Percentiles rank a stretch among this genome's conserved stretches.
Evolutionary conservation across 805 yeast species (phyloP).

Genomic region (Scheffersomyces amazonensis): DNA sequence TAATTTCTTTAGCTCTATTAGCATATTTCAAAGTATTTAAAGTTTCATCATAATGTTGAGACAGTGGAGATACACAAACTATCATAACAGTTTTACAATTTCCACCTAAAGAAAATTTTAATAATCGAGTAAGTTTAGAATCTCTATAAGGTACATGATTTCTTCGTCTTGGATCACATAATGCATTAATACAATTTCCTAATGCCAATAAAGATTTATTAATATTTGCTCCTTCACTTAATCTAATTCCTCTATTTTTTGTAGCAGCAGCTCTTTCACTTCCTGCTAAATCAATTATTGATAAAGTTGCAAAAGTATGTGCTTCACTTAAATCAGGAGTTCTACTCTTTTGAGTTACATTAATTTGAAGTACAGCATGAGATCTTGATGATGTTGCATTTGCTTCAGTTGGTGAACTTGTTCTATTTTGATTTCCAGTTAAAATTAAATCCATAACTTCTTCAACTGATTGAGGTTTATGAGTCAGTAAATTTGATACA

Average conservation of each 20-base stretch:
- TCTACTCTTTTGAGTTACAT: constrained; percentile 57
- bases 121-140: constrained; percentile 80
- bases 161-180: constrained; percentile 66
- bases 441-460: constrained; percentile 79
- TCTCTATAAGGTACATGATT: constrained; percentile 89
- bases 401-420: constrained; percentile 86
- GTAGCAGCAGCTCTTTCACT: constrained; percentile 94
- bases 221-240: constrained; percentile 91
- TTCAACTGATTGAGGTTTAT: constrained; percentile 57
- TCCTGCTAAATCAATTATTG: constrained; percentile 91
- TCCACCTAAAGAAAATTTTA: constrained; percentile 89
- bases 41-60: constrained; percentile 89
- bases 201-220: constrained; percentile 84
- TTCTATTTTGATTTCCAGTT: constrained; percentile 70
- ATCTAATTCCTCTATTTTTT: constrained; percentile 73
- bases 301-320: constrained; percentile 74
- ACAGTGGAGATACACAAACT: constrained; percentile 87
- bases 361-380: constrained; percentile 87
- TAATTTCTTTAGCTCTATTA: constrained; percentile 85
- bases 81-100: constrained; percentile 95
- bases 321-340: constrained; percentile 63
- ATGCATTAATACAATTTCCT: constrained; percentile 91
- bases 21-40: constrained; percentile 89
- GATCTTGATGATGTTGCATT: constrained; percentile 89
- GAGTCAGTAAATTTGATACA: constrained; percentile 69